A percentile compares a stretch with the other conserved stretches of the same genome.
These are phyloP conservation scores for Phytophthora megakarya DNA, from an alignment of 352 stramenopile genomes.

Conservation along the genomic window DNA sequence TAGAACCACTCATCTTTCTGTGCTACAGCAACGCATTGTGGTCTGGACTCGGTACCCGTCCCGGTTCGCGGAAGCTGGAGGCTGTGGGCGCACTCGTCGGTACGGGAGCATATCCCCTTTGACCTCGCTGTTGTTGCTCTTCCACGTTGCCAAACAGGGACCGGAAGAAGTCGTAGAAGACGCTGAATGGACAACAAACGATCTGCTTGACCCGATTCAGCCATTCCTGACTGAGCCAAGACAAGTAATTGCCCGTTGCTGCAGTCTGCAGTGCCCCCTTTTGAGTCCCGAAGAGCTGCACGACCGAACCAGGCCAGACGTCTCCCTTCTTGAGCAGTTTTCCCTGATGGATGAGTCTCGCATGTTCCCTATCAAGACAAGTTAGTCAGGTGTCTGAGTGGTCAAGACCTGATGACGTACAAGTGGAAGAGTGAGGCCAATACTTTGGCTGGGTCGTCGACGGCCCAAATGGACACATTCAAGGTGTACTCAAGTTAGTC, in stretches of 20 bases:
- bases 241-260: slow-evolving; percentile 19
- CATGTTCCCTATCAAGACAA: slow-evolving; percentile 54
- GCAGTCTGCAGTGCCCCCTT: slow-evolving; percentile 38
- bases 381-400: neutral
- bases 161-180: slow-evolving; percentile 72
- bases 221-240: slow-evolving; percentile 45
- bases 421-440: slow-evolving; percentile 76
- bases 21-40: slow-evolving; percentile 46
- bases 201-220: slow-evolving; percentile 47
- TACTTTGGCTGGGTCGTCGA: slow-evolving; percentile 67
- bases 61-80: slow-evolving; percentile 62
- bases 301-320: slow-evolving; percentile 77
- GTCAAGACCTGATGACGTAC: slow-evolving; percentile 39
- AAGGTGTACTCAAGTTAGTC: slow-evolving; percentile 47
- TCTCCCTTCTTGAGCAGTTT: slow-evolving; percentile 86
- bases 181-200: slow-evolving; percentile 70
- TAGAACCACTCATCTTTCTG: neutral
- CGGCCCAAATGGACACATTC: slow-evolving; percentile 80
- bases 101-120: slow-evolving; percentile 55
- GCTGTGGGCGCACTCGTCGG: slow-evolving; percentile 23
- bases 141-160: slow-evolving; percentile 60
- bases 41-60: slow-evolving; percentile 53
- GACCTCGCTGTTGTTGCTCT: slow-evolving; percentile 25
- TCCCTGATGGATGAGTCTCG: slow-evolving; percentile 75
- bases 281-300: slow-evolving; percentile 82